Conservation (phyloP, 2,329 filamentous ascomycete genomes). For the Beauveria bassiana region DNA sequence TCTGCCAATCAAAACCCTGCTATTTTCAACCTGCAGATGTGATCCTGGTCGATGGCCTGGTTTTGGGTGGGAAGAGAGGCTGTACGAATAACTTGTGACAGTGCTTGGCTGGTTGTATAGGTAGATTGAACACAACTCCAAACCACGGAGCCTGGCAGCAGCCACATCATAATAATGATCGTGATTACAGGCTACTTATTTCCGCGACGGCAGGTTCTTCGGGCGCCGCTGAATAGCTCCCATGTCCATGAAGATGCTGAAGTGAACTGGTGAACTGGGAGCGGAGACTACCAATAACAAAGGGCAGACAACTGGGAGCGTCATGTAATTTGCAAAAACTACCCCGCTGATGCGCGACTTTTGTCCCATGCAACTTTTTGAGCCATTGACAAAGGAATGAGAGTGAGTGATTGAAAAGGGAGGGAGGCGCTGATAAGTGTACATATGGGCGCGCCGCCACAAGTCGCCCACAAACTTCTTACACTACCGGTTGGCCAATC, state of each 20-base stretch:
- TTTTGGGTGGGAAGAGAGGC: not conserved
- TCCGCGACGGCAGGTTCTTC: too few relatives aligned
- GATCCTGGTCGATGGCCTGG: not conserved
- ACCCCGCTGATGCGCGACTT: slow-evolving; percentile 7
- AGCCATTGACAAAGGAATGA: too few relatives aligned
- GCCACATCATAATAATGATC: too few relatives aligned
- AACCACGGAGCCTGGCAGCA: too few relatives aligned
- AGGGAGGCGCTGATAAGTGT: not conserved
- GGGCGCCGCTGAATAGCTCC: too few relatives aligned
- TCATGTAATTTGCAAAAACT: not conserved
- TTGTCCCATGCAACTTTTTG: not conserved
- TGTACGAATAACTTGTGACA: not conserved
- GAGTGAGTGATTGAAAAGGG: not conserved
- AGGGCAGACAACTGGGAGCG: not conserved
- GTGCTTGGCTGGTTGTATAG: not conserved
- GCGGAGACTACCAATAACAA: not conserved
- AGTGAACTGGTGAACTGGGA: not conserved
- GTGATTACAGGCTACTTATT: too few relatives aligned
- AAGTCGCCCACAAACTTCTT: not conserved
- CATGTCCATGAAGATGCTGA: not conserved
- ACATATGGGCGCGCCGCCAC: not conserved
- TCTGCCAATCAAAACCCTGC: slow-evolving; percentile 5
- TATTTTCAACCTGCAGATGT: slow-evolving; percentile 1
- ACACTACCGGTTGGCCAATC: slow-evolving; percentile 4
- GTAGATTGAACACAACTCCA: not conserved